phyloP scores from a whole-genome alignment of 371 early-diverging fungal genomes.

The Mortierella sp. region DNA sequence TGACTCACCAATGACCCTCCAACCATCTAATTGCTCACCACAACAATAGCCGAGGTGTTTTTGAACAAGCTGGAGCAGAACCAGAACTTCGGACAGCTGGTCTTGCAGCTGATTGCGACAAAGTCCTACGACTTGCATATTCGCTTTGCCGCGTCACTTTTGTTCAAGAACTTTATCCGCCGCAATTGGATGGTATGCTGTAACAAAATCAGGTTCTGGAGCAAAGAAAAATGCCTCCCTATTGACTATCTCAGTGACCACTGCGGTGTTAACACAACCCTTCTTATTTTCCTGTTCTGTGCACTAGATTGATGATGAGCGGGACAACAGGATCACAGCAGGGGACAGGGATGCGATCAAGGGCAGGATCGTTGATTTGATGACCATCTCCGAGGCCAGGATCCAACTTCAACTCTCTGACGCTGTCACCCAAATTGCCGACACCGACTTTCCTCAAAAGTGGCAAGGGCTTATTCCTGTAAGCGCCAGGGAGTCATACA shows the following conservation, averaged over 20 bases:
- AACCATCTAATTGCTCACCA: not conserved
- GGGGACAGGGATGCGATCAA: conserved; percentile 89
- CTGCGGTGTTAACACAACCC: not conserved
- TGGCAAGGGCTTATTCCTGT: conserved; percentile 91
- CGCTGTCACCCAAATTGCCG: conserved; percentile 92
- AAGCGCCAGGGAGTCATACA: conserved; percentile 23
- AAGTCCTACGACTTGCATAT: conserved; percentile 68
- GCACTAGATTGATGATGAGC: conserved; percentile 61
- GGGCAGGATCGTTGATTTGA: conserved; percentile 82
- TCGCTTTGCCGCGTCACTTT: conserved; percentile 87
- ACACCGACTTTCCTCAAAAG: conserved; percentile 89
- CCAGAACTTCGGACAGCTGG: conserved; percentile 80
- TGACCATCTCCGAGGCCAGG: conserved; percentile 84
- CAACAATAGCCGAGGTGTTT: conserved; percentile 71
- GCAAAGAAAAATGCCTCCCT: not conserved
- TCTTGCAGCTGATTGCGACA: conserved; percentile 80
- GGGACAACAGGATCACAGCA: conserved; percentile 65
- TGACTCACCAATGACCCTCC: not conserved
- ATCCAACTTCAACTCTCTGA: conserved; percentile 94
- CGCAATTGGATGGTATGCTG: conserved; percentile 86
- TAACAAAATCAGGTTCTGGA: too few species aligned
- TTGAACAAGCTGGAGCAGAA: conserved; percentile 74
- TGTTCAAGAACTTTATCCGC: conserved; percentile 96
- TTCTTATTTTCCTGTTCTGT: not conserved
- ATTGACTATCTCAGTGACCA: not conserved